phyloP scores from a whole-genome alignment of 2,329 filamentous ascomycete genomes.

The Endothia cerciana region DNA sequence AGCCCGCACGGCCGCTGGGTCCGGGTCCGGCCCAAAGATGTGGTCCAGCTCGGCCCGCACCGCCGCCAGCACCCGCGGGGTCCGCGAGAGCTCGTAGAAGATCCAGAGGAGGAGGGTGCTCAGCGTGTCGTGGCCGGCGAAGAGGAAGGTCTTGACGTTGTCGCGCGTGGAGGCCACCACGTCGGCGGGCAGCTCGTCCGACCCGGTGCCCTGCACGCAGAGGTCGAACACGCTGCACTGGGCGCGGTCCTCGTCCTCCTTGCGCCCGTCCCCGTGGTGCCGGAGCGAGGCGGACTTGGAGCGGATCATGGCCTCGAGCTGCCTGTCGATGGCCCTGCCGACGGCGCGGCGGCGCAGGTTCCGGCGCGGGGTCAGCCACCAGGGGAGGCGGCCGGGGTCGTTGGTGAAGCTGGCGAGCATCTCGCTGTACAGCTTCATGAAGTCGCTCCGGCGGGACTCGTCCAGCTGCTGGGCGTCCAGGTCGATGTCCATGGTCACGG shows the following conservation, averaged over 20 bases:
- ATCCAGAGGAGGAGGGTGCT: constrained; percentile 42
- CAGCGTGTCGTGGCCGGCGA: constrained; percentile 48
- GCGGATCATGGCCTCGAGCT: constrained; percentile 32
- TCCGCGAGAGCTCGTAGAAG: constrained; percentile 42
- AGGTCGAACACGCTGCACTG: constrained; percentile 40
- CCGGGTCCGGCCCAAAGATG: constrained; percentile 39
- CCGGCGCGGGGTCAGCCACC: constrained; percentile 31
- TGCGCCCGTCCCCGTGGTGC: constrained; percentile 7
- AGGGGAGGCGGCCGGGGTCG: constrained; percentile 29
- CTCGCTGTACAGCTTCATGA: constrained; percentile 25
- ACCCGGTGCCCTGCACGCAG: constrained; percentile 36
- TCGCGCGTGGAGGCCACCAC: constrained; percentile 39
- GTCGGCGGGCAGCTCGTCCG: constrained; percentile 31
- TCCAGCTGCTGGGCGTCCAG: constrained; percentile 4
- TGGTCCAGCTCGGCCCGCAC: constrained; percentile 42
- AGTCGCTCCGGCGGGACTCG: background rate
- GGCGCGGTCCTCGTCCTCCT: background rate
- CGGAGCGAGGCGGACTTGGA: constrained; percentile 39
- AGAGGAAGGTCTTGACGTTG: constrained; percentile 44
- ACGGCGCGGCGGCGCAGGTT: constrained; percentile 24
- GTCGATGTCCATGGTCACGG: constrained; percentile 8
- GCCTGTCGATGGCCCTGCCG: constrained; percentile 17
- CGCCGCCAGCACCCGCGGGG: constrained; percentile 35
- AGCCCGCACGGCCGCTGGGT: constrained; percentile 34
- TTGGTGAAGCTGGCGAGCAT: constrained; percentile 30